Percentiles rank a stretch among this genome's conserved stretches.
Evolutionary conservation across 768 basidiomycete genomes (phyloP).

Genomic region (Mycena pura): DNA sequence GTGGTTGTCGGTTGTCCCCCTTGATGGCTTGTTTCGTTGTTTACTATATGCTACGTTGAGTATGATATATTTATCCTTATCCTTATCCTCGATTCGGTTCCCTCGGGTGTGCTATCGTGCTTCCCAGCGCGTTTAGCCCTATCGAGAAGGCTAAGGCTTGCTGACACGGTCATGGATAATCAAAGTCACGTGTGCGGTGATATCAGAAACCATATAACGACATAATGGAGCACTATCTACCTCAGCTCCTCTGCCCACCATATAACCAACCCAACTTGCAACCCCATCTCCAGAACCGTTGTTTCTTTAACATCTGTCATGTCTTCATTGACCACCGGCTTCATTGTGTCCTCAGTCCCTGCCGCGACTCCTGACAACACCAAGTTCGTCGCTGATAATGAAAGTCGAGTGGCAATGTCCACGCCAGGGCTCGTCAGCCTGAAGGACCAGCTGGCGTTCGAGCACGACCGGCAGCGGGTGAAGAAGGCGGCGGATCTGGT

Average conservation of each 20-base stretch:
- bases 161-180: background rate
- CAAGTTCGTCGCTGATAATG: slow-evolving; percentile 25
- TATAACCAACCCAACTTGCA: slow-evolving; percentile 16
- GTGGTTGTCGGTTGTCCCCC: too few species aligned
- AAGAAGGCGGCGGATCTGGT: slow-evolving; percentile 52
- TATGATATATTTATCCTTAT: too few species aligned
- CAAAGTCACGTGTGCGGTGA: slow-evolving; percentile 10
- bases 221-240: slow-evolving; percentile 1
- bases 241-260: background rate
- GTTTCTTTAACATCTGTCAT: slow-evolving; percentile 12
- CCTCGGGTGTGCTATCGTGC: slow-evolving; percentile 4
- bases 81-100: background rate
- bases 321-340: slow-evolving; percentile 22
- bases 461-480: slow-evolving; percentile 54
- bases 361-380: slow-evolving; percentile 17
- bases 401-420: slow-evolving; percentile 15
- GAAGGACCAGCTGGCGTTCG: slow-evolving; percentile 55
- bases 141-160: background rate
- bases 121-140: slow-evolving; percentile 6
- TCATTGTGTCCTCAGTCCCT: slow-evolving; percentile 11
- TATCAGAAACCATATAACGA: slow-evolving; percentile 9
- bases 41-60: too few species aligned
- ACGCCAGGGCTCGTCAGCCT: slow-evolving; percentile 29
- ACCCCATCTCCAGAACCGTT: slow-evolving; percentile 20
- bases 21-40: too few species aligned